Base-by-base conservation (phyloP, 2,329 filamentous ascomycete genomes). In the Stagonosporopsis tanaceti region DNA sequence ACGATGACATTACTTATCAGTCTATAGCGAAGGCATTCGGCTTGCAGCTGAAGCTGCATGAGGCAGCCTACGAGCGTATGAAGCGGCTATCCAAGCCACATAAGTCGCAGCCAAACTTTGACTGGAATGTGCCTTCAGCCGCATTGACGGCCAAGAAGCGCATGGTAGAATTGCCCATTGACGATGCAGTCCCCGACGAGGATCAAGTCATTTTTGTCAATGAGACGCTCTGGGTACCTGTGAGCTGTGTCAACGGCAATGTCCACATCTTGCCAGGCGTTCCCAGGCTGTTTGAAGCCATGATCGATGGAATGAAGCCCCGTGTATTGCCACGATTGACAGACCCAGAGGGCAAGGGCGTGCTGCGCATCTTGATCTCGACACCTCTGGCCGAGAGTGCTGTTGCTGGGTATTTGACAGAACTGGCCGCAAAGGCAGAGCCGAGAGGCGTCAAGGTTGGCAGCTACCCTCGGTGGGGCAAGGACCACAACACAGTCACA, bases 1-100 rank as follows among this genome's bases (percentile, higher is more conserved):
- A 98, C 81, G 95, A 99, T 77, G 95, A 99, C 74, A 98, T 98
- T 67, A 98, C 95, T 25, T 99, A 99, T 79, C 84, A 91, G 72
- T 94, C 92, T 37, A 96, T 99, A 74, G 93, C 92, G 63, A 93
- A 92, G 74, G 95, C 93, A 7, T 98, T 97, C 75, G 79, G 82
- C 40, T 82, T 97, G 7, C 85, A 88, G 14, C 81, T 98, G 17
- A 85, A 88, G 65, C 84, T 96, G 27, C 92, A 98, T 80, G 80
- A 91, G 40, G 85, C 87, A 56, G 89, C 93, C 0, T 90, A 89
- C 67, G 84, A 87, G 63, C 88, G 89, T 71, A 98, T 98, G 95
- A 93, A 91, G 79, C 83, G 80, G 60, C 83, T 97, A 8, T 92
- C 89, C 28, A 90, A 87, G 73, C 88, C 88, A 12, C 88, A 90